Percentiles rank a stretch among this genome's conserved stretches.
Conservation (phyloP, 1,284 basidiomycete species). For the Hymenochaete sp. region DNA sequence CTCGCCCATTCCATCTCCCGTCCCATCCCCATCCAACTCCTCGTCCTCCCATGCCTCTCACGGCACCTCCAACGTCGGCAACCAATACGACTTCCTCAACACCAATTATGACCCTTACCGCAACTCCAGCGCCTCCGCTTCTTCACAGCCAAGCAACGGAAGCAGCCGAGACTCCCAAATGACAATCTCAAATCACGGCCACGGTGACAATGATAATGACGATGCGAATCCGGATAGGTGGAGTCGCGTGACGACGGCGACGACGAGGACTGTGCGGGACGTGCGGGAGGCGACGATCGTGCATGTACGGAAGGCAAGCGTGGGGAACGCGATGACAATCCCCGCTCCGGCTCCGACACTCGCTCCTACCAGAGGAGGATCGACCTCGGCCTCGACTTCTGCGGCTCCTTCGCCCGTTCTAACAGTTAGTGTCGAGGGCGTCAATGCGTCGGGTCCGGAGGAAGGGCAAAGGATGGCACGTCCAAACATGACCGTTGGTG, state of each 20-base stretch:
- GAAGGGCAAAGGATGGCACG: too few relatives aligned
- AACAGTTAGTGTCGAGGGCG: too few relatives aligned
- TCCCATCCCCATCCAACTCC: constrained; percentile 3
- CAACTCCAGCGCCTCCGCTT: constrained; percentile 1
- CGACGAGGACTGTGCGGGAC: constrained; percentile 12
- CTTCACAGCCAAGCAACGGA: background rate
- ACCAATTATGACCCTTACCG: constrained; percentile 5
- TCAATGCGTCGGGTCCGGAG: too few relatives aligned
- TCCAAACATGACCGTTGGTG: too few relatives aligned
- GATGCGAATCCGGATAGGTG: constrained; percentile 10
- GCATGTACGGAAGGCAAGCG: constrained; percentile 10
- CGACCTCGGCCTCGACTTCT: too few relatives aligned
- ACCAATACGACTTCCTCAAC: constrained; percentile 14
- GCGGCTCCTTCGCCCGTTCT: too few relatives aligned
- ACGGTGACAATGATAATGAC: too few relatives aligned
- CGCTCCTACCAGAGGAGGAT: background rate
- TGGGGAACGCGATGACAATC: constrained; percentile 14
- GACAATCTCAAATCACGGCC: too few relatives aligned
- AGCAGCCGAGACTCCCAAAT: constrained; percentile 16
- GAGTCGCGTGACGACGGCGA: constrained; percentile 16
- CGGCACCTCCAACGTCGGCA: background rate
- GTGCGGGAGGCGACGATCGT: constrained; percentile 18
- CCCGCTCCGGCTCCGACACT: constrained; percentile 8
- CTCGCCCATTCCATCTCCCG: background rate
- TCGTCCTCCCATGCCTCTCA: background rate